phyloP scores from a whole-genome alignment of 352 stramenopile genomes.

The Lagenidium giganteum region DNA sequence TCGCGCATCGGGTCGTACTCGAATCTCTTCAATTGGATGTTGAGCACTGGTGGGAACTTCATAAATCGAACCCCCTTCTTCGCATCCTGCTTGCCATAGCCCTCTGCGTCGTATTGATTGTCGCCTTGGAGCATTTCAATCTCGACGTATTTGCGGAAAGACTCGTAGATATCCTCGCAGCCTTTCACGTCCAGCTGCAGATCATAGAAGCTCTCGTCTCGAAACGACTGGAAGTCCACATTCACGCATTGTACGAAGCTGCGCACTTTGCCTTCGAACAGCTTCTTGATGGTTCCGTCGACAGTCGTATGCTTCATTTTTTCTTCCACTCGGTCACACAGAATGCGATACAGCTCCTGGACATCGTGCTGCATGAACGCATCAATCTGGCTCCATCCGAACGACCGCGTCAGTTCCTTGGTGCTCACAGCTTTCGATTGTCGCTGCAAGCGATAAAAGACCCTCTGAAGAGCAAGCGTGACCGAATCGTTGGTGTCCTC shows the following conservation, averaged over 20 bases:
- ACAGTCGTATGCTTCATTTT: constrained; percentile 90
- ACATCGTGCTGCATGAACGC: constrained; percentile 93
- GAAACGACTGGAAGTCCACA: constrained; percentile 83
- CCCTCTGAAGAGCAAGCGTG: constrained; percentile 73
- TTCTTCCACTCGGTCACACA: constrained; percentile 90
- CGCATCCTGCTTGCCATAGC: constrained; percentile 86
- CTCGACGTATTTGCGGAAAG: constrained; percentile 90
- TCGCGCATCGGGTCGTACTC: constrained; percentile 85
- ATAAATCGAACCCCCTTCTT: constrained; percentile 86
- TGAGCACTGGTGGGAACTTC: constrained; percentile 86
- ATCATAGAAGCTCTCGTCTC: constrained; percentile 91
- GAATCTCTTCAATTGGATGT: constrained; percentile 91
- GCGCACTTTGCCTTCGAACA: constrained; percentile 89
- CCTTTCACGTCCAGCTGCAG: constrained; percentile 92
- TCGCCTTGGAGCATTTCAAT: constrained; percentile 91
- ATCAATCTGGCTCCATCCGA: constrained; percentile 90
- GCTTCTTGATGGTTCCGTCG: constrained; percentile 70
- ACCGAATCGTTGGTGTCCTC: constrained; percentile 85
- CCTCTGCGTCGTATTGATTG: constrained; percentile 92
- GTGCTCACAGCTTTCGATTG: constrained; percentile 82
- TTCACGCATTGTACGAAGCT: constrained; percentile 91
- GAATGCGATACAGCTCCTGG: constrained; percentile 87
- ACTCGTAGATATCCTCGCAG: constrained; percentile 84
- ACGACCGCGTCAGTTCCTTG: constrained; percentile 90
- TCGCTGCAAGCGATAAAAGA: constrained; percentile 81